A percentile compares a stretch with the other conserved stretches of the same genome.
phyloP scores from a whole-genome alignment of 768 basidiomycete genomes.

The Amanita pallidorosea region DNA sequence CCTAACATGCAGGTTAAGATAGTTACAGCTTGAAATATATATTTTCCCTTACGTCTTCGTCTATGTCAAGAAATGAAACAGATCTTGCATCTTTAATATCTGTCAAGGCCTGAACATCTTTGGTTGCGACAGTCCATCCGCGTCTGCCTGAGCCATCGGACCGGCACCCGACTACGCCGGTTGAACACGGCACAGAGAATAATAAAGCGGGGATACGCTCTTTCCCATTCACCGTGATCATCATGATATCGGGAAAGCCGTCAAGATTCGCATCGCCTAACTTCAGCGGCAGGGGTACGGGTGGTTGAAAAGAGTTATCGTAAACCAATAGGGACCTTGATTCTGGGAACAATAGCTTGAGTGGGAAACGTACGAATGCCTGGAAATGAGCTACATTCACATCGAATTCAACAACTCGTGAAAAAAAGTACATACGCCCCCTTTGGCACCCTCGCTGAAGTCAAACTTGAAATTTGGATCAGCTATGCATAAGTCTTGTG shows the following conservation, averaged over 20 bases:
- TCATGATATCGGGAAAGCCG: constrained; percentile 84
- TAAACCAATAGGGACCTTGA: constrained; percentile 53
- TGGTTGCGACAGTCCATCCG: constrained; percentile 48
- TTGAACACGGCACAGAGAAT: constrained; percentile 50
- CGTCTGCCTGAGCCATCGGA: constrained; percentile 38
- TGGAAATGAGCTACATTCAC: constrained; percentile 15
- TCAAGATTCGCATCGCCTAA: constrained; percentile 89
- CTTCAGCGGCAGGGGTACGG: constrained; percentile 67
- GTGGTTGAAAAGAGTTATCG: constrained; percentile 54
- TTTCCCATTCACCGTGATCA: constrained; percentile 35
- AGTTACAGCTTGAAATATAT: background rate
- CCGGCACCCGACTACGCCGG: constrained; percentile 47
- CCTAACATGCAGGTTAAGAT: constrained; percentile 32
- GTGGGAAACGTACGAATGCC: constrained; percentile 58
- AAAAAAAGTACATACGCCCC: constrained; percentile 16
- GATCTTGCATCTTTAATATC: constrained; percentile 69
- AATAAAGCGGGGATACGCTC: constrained; percentile 49
- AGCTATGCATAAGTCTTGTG: constrained; percentile 69
- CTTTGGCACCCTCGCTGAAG: constrained; percentile 36
- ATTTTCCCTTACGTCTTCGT: constrained; percentile 73
- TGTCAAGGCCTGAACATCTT: constrained; percentile 52
- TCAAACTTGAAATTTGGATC: constrained; percentile 79
- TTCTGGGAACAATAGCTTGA: constrained; percentile 47
- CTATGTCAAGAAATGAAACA: constrained; percentile 80
- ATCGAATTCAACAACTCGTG: background rate